Percentiles rank a stretch among this genome's conserved stretches.
These are phyloP conservation scores for Cicer judaicum DNA, from an alignment of 306 rosid species.

Conservation along the genomic window DNA sequence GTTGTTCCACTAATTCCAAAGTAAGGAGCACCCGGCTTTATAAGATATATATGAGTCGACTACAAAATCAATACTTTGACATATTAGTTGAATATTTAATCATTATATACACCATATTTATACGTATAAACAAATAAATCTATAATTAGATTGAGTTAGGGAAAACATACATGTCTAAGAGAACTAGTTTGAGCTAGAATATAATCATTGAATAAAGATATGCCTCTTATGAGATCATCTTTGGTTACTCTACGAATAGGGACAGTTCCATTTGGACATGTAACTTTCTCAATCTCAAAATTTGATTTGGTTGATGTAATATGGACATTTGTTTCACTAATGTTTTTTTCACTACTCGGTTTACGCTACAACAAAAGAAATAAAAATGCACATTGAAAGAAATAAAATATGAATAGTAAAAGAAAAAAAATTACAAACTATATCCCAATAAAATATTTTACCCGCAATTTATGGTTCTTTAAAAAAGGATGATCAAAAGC, in stretches of 20 bases:
- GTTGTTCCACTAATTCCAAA: background rate
- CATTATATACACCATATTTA: background rate
- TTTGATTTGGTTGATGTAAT: background rate
- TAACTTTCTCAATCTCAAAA: background rate
- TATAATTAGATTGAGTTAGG: fast-evolving
- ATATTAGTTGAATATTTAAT: background rate
- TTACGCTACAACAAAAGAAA: background rate
- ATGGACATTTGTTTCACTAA: background rate
- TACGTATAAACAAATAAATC: background rate
- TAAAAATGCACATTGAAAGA: background rate
- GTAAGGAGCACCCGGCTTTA: fast-evolving
- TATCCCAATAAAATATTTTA: background rate
- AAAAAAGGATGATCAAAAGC: slow-evolving; percentile 34
- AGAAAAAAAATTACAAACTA: too few species aligned
- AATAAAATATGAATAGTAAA: background rate
- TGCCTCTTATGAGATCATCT: background rate
- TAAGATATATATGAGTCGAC: background rate
- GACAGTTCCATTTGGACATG: background rate
- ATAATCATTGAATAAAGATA: background rate
- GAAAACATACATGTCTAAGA: background rate
- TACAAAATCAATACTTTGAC: background rate
- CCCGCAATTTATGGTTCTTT: slow-evolving; percentile 27
- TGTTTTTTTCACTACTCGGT: background rate
- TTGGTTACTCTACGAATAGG: slow-evolving; percentile 36
- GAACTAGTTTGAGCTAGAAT: background rate